phyloP scores from a whole-genome alignment of 768 basidiomycete genomes.

The Pholiota conissans region DNA sequence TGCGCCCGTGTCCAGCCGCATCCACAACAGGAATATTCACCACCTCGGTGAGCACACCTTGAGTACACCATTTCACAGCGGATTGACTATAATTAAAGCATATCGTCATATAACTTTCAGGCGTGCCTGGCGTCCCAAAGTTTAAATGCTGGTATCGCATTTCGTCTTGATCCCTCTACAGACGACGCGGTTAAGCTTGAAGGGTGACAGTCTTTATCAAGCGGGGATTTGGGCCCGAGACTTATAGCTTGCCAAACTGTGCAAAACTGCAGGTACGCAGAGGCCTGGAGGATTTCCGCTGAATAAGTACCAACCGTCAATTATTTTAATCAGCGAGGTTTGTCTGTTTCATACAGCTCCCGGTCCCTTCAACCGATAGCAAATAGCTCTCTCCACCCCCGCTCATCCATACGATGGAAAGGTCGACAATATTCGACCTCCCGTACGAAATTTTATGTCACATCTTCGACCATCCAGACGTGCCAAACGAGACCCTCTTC shows the following conservation, averaged over 20 bases:
- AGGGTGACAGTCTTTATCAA: background rate
- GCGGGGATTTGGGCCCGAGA: background rate
- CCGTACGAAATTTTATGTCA: slow-evolving; percentile 22
- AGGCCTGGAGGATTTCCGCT: background rate
- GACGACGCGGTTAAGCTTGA: background rate
- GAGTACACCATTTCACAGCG: background rate
- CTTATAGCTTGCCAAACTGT: background rate
- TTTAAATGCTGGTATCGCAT: background rate
- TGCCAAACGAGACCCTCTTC: slow-evolving; percentile 12
- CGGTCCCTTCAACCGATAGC: background rate
- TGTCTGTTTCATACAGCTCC: background rate
- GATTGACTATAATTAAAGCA: background rate
- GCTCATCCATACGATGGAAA: background rate
- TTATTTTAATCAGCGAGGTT: background rate
- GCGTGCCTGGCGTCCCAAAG: background rate
- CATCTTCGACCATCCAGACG: slow-evolving; percentile 20
- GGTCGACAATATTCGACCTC: slow-evolving; percentile 9
- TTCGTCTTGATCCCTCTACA: background rate
- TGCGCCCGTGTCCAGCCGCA: background rate
- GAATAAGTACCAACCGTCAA: background rate
- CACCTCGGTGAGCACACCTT: background rate
- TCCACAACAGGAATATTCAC: background rate
- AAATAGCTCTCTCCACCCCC: background rate
- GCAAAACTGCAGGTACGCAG: background rate
- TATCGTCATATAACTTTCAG: background rate